Evolutionary conservation across 164 flowering plant genomes (phyloP), one percentile per base, ranked within the genome.

Genomic region (Sextonia rubra): DNA sequence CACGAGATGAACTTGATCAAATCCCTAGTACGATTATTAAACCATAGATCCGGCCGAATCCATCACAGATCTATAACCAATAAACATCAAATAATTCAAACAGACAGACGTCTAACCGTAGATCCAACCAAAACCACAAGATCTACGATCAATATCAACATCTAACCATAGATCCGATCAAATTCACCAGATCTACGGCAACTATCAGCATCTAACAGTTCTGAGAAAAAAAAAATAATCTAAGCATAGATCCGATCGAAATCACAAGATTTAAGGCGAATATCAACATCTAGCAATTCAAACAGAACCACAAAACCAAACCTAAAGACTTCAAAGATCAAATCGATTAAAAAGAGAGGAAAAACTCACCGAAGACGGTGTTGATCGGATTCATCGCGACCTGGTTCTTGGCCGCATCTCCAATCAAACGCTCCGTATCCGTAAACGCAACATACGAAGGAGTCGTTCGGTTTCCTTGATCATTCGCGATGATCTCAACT

Each of bases 381-480:
- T 84, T 84, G 60, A 75, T 69, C 0, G 86, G 88, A 75, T 85
- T 85, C 84, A 78, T 84, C 15, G 86, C 85, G 52, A 82, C 83
- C 80, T 86, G 87, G 47, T 86, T 84, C 78, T 82, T 81, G 1
- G 89, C 89, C 14, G 89, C 83, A 60, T 84, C 88, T 1, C 88
- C 88, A n/a, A 85, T 80, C 24, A 85, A 69, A 14, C 86, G 74
- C 76, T 83, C 86, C 0, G 81, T 52, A 56, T 86, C 85, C 12
- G 86, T 84, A 72, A 86, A 86, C 12, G 77, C 87, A 17, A 86
- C 89, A 32, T 81, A 86, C 1, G 86, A 83, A 25, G 87, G 87
- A n/a, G 89, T 86, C 23, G 87, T 86, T 8, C 87, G 63, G 77
- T 84, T 86, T 0, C 89, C 89, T 47, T 84, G 84, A 29, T 83